Conservation (phyloP, 306 rosid species). For the Lupinus albus region DNA sequence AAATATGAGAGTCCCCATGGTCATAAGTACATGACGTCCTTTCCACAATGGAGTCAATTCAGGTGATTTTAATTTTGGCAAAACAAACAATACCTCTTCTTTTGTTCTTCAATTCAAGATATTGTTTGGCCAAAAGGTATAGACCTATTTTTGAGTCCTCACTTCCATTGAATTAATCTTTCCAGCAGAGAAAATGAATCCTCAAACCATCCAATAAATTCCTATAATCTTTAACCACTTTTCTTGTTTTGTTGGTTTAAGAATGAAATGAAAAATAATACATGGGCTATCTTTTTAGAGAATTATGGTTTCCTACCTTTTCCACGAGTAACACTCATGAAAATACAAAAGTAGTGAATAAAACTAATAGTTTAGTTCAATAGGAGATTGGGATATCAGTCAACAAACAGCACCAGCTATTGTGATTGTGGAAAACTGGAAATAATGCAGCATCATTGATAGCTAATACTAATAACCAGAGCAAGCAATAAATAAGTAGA, state of each 20-base stretch:
- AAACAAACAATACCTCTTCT: background rate
- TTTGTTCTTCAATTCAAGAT: constrained; percentile 3
- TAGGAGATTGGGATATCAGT: constrained; percentile 4
- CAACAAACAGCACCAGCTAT: constrained; percentile 21
- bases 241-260: constrained; percentile 3
- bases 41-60: background rate
- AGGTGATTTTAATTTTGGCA: background rate
- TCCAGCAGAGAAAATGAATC: background rate
- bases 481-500: constrained; percentile 1
- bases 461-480: constrained; percentile 28
- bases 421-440: no score
- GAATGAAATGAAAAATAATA: background rate
- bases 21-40: background rate
- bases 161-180: constrained; percentile 2
- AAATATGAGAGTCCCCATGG: constrained; percentile 6
- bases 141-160: no score
- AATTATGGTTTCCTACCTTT: constrained; percentile 10
- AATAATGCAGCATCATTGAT: no score
- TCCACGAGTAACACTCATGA: background rate
- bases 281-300: background rate
- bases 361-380: background rate
- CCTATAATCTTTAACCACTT: background rate
- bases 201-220: background rate
- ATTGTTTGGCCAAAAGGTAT: no score
- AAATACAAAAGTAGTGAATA: constrained; percentile 9